Conservation (phyloP, 306 rosid genomes). For the Glycine latifolia region DNA sequence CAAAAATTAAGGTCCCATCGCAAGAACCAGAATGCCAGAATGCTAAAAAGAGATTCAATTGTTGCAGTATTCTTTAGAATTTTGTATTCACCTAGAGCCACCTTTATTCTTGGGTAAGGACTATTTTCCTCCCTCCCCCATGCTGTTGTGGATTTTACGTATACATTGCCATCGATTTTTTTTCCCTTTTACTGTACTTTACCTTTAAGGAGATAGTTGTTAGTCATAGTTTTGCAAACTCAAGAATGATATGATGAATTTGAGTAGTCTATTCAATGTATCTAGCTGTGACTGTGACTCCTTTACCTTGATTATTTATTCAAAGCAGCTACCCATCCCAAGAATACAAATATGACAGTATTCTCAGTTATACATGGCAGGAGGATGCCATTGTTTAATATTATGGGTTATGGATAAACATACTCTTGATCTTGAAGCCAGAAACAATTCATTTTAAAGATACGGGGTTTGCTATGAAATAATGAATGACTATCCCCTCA, state of each 20-base stretch:
- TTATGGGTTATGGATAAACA: not conserved
- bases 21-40: conserved; percentile 57
- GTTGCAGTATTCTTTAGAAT: conserved; percentile 67
- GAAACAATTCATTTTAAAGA: conserved; percentile 17
- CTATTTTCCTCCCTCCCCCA: conserved; percentile 9
- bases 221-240: not conserved
- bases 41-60: conserved; percentile 56
- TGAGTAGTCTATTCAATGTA: conserved; percentile 14
- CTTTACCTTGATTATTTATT: conserved; percentile 3
- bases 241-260: conserved; percentile 26
- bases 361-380: conserved; percentile 12
- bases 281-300: conserved; percentile 11
- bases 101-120: conserved; percentile 46
- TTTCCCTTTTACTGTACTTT: not conserved
- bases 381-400: not conserved
- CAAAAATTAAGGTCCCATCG: conserved; percentile 61
- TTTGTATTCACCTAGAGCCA: conserved; percentile 25
- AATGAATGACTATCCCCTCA: not conserved
- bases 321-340: not conserved
- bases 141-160: conserved; percentile 13
- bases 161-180: conserved; percentile 4
- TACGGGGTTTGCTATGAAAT: not conserved
- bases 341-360: not conserved
- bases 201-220: conserved; percentile 4
- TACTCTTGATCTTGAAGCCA: not conserved